Percentiles rank a stretch among this genome's conserved stretches.
phyloP scores from a whole-genome alignment of 305 asterid genomes.

The Fraxinus paxiana region DNA sequence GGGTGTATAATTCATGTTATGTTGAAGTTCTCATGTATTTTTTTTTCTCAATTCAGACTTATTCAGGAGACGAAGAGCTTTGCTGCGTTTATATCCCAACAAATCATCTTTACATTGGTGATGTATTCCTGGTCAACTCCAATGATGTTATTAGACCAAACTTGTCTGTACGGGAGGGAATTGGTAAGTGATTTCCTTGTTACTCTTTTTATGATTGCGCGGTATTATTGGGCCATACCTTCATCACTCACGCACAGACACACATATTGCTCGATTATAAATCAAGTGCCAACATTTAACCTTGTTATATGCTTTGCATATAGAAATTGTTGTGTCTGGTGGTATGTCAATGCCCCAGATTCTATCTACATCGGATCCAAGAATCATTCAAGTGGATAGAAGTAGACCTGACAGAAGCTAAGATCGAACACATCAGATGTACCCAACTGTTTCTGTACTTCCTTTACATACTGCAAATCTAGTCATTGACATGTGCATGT shows the following conservation, averaged over 20 bases:
- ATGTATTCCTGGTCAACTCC: slow-evolving; percentile 35
- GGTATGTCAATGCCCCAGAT: not conserved
- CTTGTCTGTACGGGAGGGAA: slow-evolving; percentile 43
- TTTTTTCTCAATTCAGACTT: not conserved
- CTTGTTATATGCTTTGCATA: not conserved
- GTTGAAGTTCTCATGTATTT: not conserved
- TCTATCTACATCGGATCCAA: not conserved
- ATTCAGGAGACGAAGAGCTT: slow-evolving; percentile 36
- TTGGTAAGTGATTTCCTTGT: slow-evolving; percentile 11
- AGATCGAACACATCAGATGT: not conserved
- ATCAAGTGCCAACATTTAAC: not conserved
- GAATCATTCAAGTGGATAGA: not conserved
- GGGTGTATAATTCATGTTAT: not conserved
- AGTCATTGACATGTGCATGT: not conserved
- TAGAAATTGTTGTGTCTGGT: not conserved
- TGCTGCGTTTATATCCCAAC: slow-evolving; percentile 43
- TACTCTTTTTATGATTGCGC: not conserved
- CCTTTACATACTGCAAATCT: not conserved
- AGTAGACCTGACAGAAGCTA: not conserved
- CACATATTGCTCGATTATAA: not conserved
- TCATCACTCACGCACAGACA: too few relatives aligned
- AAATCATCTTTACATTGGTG: slow-evolving; percentile 41
- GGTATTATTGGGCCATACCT: too few relatives aligned
- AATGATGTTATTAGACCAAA: slow-evolving; percentile 36
- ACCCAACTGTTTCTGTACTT: not conserved